Percentiles rank a stretch among this genome's conserved stretches.
These are phyloP conservation scores for Goffeauzyma gilvescens DNA, from an alignment of 768 basidiomycete genomes.

Conservation along the genomic window DNA sequence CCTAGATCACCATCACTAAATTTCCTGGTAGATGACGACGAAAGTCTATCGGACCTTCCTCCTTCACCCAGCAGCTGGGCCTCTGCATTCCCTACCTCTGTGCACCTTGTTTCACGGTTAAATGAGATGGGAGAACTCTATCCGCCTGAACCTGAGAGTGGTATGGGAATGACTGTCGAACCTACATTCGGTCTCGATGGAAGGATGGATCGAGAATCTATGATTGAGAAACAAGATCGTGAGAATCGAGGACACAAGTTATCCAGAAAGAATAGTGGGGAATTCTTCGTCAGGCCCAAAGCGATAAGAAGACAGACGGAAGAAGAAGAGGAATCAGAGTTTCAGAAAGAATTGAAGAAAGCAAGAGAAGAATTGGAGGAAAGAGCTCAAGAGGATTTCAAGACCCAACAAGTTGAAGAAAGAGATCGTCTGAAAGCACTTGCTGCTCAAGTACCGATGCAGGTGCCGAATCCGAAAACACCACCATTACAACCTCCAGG, in stretches of 20 bases:
- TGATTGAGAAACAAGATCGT: neutral
- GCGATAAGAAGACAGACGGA: neutral
- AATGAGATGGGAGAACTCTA: slow-evolving; percentile 8
- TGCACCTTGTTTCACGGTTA: slow-evolving; percentile 5
- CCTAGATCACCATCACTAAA: no score
- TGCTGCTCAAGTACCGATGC: neutral
- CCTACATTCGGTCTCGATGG: slow-evolving; percentile 8
- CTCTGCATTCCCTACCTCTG: slow-evolving; percentile 8
- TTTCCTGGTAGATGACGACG: neutral
- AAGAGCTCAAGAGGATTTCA: slow-evolving; percentile 5
- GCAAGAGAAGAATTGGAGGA: slow-evolving; percentile 10
- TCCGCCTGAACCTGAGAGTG: slow-evolving; percentile 7
- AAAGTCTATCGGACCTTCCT: neutral
- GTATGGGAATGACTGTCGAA: slow-evolving; percentile 10
- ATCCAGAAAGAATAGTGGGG: slow-evolving; percentile 6
- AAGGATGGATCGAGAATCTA: slow-evolving; percentile 1
- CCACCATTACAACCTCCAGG: no score
- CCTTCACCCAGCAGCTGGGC: neutral
- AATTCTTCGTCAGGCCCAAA: slow-evolving; percentile 11
- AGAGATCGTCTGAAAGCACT: neutral
- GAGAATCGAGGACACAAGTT: neutral
- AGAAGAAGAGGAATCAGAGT: slow-evolving; percentile 7
- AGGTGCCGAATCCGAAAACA: neutral
- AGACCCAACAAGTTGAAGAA: slow-evolving; percentile 1
- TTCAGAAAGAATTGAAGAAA: slow-evolving; percentile 8